A percentile compares a stretch with the other conserved stretches of the same genome.
Conservation (phyloP, 1,139 yeast genomes). For the Waltiozyma sp. region DNA sequence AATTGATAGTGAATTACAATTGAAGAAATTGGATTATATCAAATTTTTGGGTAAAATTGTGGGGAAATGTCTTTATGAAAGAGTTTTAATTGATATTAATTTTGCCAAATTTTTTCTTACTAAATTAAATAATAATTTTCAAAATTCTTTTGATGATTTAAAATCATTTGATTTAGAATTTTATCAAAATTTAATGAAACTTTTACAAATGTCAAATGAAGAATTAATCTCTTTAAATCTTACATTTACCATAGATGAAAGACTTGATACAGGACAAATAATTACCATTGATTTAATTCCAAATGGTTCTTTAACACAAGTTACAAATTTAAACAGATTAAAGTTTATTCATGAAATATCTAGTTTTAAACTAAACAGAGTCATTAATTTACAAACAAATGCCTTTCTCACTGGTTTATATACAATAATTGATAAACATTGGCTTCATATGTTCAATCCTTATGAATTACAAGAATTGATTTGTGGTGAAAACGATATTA, state of each 20-base stretch:
- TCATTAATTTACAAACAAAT: constrained; percentile 46
- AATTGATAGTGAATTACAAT: constrained; percentile 16
- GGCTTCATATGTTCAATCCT: constrained; percentile 82
- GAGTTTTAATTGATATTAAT: constrained; percentile 66
- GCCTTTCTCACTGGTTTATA: constrained; percentile 64
- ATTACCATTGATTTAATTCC: constrained; percentile 48
- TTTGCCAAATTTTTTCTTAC: constrained; percentile 83
- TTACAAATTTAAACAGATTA: constrained; percentile 50
- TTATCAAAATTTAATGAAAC: constrained; percentile 52
- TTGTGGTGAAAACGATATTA: constrained; percentile 60
- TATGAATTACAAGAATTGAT: constrained; percentile 74
- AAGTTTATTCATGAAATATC: constrained; percentile 74
- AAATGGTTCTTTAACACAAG: constrained; percentile 44
- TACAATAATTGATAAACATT: constrained; percentile 53
- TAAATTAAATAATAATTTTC: constrained; percentile 41
- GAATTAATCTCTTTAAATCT: constrained; percentile 53
- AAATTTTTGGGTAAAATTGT: constrained; percentile 69
- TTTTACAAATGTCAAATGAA: constrained; percentile 42
- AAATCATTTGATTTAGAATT: constrained; percentile 59
- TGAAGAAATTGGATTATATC: constrained; percentile 31
- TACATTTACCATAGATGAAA: constrained; percentile 43
- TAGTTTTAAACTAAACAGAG: constrained; percentile 63
- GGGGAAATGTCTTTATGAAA: constrained; percentile 87
- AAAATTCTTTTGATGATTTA: constrained; percentile 69
- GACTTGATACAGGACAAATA: constrained; percentile 15